Evolutionary conservation across 805 yeast species (phyloP), one percentile per base, ranked within the genome.

Genomic region (Lachancea nothofagi): DNA sequence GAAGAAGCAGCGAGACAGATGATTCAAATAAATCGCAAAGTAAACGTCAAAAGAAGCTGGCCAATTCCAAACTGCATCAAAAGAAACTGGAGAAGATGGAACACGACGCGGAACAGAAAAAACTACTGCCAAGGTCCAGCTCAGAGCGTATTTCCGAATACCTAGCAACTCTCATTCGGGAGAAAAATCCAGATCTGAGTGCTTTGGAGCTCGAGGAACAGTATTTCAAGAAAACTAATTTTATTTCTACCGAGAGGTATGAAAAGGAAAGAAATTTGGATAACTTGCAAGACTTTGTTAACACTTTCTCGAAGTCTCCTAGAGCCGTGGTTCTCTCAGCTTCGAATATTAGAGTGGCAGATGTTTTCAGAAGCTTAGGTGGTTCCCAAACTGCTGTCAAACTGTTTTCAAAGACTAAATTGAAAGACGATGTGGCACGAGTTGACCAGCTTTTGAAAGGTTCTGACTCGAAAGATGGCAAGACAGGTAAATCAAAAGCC

Each of bases 291-390:
- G 64, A 63, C 17, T 88, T 78, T 54, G 62, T 86, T 23, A 65
- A 66, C 27, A 59, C 64, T 27, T 74, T 69, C 44, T 74, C 81
- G 53, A 69, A 58, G 48, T 63, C 72, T 21, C 63, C 64, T 17
- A 51, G 62, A n/a, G 62, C 70, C 1, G 50, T 66, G 65, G 72
- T 62, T 57, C 77, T 47, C 61, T 80, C 89, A 0, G 73, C 83
- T 69, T 85, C 95, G 0, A 93, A 95, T 8, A 66, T 87, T 18
- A 72, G 97, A 49, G 93, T 87, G 2, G 90, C 96, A 53, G 96
- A 89, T 52, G 71, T 87, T 2, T 81, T 75, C 54, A 73, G 95
- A 48, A 77, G 83, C 1, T 54, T 75, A 74, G 39, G 69, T 62
- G 56, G 70, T 51, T 40, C 66, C 28, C 71, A 76, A 8, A 74